Conservation (phyloP, 495 filamentous ascomycete genomes). For the Aspergillus sclerotioniger region DNA sequence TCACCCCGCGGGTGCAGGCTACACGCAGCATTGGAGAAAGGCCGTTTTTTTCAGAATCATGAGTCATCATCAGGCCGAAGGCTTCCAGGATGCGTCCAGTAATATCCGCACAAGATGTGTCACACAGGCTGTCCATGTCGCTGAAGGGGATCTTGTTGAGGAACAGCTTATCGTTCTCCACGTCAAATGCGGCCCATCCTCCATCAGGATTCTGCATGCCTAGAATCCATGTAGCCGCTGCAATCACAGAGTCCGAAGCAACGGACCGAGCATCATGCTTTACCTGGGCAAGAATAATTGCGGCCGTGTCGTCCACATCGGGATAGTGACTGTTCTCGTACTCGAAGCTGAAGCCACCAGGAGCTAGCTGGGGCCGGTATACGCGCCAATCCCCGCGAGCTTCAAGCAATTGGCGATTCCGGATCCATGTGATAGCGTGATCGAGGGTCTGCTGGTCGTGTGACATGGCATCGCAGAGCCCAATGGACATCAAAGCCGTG, state of each 20-base stretch:
- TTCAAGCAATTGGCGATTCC: conserved; percentile 24
- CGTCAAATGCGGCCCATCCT: conserved; percentile 45
- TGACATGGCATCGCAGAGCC: conserved; percentile 23
- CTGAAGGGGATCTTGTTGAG: conserved; percentile 43
- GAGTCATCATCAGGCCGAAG: conserved; percentile 31
- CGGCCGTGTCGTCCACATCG: conserved; percentile 47
- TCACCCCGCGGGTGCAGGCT: not conserved
- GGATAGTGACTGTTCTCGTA: conserved; percentile 37
- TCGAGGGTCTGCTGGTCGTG: conserved; percentile 2
- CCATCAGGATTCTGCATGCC: conserved; percentile 48
- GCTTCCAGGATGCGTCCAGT: conserved; percentile 38
- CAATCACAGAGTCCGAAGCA: conserved; percentile 9
- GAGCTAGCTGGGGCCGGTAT: conserved; percentile 14
- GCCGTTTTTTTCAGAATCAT: not conserved
- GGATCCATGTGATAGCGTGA: conserved; percentile 25
- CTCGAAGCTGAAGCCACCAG: conserved; percentile 36
- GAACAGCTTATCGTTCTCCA: conserved; percentile 35
- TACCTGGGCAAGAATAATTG: conserved; percentile 29
- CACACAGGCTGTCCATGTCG: conserved; percentile 43
- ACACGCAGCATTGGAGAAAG: not conserved
- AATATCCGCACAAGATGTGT: conserved; percentile 35
- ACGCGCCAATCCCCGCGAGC: conserved; percentile 31
- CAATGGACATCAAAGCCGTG: conserved; percentile 34
- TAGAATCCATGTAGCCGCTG: conserved; percentile 34
- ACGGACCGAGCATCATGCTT: conserved; percentile 22